Evolutionary conservation across 2,329 filamentous ascomycete genomes (phyloP), one percentile per base, ranked within the genome.

Genomic region (Chrysoporthe puriensis): DNA sequence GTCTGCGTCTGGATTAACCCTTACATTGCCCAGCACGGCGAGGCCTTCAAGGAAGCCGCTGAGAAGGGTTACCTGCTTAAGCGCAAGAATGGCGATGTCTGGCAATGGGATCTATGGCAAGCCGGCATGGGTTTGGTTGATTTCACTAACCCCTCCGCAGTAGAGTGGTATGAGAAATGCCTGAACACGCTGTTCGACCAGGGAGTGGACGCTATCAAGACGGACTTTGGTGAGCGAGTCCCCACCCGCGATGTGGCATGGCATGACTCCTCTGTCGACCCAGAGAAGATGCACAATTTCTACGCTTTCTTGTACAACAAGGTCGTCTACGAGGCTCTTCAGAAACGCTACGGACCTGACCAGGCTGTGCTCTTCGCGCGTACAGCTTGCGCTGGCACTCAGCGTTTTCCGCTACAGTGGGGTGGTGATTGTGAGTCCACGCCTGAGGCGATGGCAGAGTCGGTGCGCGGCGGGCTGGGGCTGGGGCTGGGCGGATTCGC

Each of bases 61-160:
- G 84, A 87, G 66, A 89, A 87, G 64, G 89, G 90, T 0, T 93
- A 91, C 73, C 83, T 93, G 21, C 82, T 93, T 68, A 90, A 89
- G 80, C 86, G 89, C 40, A 87, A 84, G 71, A 87, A 92, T 73
- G 90, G 89, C 14, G 88, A 90, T 70, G 79, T 92, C 32, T 93
- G 88, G 87, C 90, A 93, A 77, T 92, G 90, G 88, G 90, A 93
- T 73, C 78, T 91, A 54, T 93, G 91, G 91, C 90, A 93, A 75
- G 89, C 90, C 1, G 91, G 91, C 46, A 93, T 93, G 90, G 90
- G 86, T 3, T 80, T 93, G 1, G 82, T 93, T 16, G 90, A 93
- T 74, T 90, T 93, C 74, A 93, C 91, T 7, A 93, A 92, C 77
- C 90, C 90, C 0, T 86, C 82, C 0, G 90, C 91, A 1, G 84